Base-by-base conservation (phyloP, 2,329 filamentous ascomycete genomes). In the Colletotrichum godetiae region DNA sequence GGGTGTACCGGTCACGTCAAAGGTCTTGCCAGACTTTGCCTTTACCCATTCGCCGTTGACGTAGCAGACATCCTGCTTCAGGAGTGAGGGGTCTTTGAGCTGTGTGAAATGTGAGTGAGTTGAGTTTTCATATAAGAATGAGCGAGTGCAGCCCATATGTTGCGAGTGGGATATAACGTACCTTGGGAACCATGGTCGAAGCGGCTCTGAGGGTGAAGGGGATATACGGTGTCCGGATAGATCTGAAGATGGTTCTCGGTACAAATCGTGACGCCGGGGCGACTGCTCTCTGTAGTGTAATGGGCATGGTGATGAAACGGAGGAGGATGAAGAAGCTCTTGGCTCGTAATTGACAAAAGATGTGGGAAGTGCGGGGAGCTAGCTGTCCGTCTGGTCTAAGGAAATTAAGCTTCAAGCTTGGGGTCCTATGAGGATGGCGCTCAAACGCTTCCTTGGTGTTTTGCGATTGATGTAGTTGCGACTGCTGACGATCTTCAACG, bases 41-140 rank as follows among this genome's bases (percentile, higher is more conserved):
- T 89, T 88, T 75, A 97, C 90, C 94, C 95, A 99, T 89, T 97
- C 90, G 79, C 97, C 97, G 81, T 99, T 96, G 80, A 98, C 92
- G 81, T 96, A 98, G 79, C 91, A 90, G 73, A 91, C 89, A 81
- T 95, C 90, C 77, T 92, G 91, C 86, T 97, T 98, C 79, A 98
- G 90, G 73, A 99, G 89, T 29, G 93, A 94, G 46, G 90, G 90
- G 78, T 96, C 94, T 80, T 92, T 94, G 79, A 96, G 90, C 92
- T 95, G 63, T 6, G 24, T 15, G 8, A 49, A 27, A 27, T 6
- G 12, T 37, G 75, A 73, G 67, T 56, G 22, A 22, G 58, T 24
- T 24, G 15, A 29, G 42, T 59, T 19, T 35, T 27, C 31, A 71
- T 37, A 64, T 53, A 11, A 24, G 13, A 22, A 22, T 27, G 60